Base-by-base conservation (phyloP, 179 eudicot species). In the Heliamphora pulchella region DNA sequence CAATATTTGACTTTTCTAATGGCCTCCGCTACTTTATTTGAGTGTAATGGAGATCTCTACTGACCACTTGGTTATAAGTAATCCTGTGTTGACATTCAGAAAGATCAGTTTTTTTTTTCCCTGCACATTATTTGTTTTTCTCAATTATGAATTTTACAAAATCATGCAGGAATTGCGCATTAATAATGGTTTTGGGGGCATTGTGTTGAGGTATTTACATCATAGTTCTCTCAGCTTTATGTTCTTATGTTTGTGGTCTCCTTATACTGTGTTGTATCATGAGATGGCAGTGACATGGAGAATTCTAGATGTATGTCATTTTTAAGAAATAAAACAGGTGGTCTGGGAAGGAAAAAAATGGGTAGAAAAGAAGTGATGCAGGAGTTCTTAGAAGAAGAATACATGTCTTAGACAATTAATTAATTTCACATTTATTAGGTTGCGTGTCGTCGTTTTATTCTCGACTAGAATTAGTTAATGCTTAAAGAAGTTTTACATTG, bases 101-200 rank as follows among this genome's bases (percentile, higher is more conserved):
- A 3, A 15, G 63, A 58, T 58, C 15, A 58, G 63, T 13, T 31
- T 66, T 43, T 68, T 44, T 3, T 48, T 50, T n/a, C 7, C 31
- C 48, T 69, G 71, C 22, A 43, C 20, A 17, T 67, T 51, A 17
- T 17, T 15, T 8, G 5, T 15, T 66, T 78, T 66, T 18, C 46
- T 67, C 15, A 65, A 43, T 81, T 20, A 41, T 81, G 65, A 73
- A 67, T 46, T 80, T 61, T 13, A 62, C 14, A 59, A 76, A 77
- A 44, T 80, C 48, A 17, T 89, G 86, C 89, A 89, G 91, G 91
- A 95, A 81, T 80, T 95, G 78, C 92, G 95, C 1, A 91, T 95
- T 76, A 90, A 89, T 76, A 83, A 84, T 81, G 97, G 97, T 20
- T 93, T 93, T 86, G 95, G 97, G 7, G 98, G 98, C 77, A 86